phyloP scores from a whole-genome alignment of 352 stramenopile genomes.

The Albugo candida region DNA sequence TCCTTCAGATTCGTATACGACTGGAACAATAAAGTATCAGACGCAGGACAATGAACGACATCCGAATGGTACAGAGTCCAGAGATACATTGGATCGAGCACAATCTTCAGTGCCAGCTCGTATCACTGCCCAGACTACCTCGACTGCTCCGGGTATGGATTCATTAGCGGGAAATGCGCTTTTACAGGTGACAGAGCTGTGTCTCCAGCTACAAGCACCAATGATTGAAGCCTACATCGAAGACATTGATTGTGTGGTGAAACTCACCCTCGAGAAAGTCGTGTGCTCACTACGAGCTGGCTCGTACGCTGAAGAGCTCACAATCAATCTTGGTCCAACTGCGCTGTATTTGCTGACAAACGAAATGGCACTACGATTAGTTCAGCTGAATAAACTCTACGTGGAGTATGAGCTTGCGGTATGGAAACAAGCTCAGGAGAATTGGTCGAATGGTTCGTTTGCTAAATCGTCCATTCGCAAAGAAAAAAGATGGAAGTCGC shows the following conservation, averaged over 20 bases:
- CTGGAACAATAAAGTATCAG: slow-evolving; percentile 1
- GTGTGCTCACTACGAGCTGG: slow-evolving; percentile 47
- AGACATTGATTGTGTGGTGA: slow-evolving; percentile 73
- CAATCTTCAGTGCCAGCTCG: background rate
- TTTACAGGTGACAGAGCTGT: slow-evolving; percentile 48
- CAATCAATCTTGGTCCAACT: slow-evolving; percentile 48
- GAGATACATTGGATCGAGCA: slow-evolving; percentile 5
- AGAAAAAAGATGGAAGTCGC: slow-evolving; percentile 25
- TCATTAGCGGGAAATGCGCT: slow-evolving; percentile 7
- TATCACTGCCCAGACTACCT: no score
- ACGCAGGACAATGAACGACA: slow-evolving; percentile 6
- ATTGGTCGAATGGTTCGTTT: no score
- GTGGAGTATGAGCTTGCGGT: slow-evolving; percentile 34
- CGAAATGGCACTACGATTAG: slow-evolving; percentile 68
- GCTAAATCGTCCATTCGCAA: no score
- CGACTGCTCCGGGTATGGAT: no score
- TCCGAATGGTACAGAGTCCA: slow-evolving; percentile 3
- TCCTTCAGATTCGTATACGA: no score
- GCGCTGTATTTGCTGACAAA: slow-evolving; percentile 70
- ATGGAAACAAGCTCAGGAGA: no score
- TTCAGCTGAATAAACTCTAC: slow-evolving; percentile 66
- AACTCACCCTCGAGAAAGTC: slow-evolving; percentile 65
- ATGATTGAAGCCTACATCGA: slow-evolving; percentile 75
- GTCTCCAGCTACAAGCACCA: slow-evolving; percentile 47
- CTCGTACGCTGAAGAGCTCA: slow-evolving; percentile 35